phyloP scores from a whole-genome alignment of 1,139 yeast species.

The Arxiozyma telluris region DNA sequence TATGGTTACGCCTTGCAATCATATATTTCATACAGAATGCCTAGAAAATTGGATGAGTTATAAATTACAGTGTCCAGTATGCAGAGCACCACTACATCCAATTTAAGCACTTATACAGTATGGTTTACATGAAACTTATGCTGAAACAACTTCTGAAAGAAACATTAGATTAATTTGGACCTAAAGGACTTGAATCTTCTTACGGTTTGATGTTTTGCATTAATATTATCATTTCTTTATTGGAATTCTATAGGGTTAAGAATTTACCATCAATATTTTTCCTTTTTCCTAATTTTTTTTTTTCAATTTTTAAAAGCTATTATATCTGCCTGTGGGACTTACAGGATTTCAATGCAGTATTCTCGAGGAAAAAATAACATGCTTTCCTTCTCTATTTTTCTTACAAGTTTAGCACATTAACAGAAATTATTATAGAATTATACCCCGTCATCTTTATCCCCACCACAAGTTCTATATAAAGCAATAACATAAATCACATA shows the following conservation, averaged over 20 bases:
- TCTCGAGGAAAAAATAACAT: neutral
- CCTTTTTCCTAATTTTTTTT: neutral
- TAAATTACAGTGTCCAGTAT: slow-evolving; percentile 87
- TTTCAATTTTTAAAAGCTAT: neutral
- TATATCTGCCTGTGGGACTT: neutral
- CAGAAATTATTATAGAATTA: neutral
- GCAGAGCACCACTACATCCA: slow-evolving; percentile 81
- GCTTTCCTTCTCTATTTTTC: neutral
- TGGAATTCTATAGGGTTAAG: too few species aligned
- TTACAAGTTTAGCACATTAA: too few species aligned
- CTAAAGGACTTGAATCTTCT: neutral
- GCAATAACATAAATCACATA: neutral
- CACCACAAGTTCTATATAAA: neutral
- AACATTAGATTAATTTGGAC: neutral
- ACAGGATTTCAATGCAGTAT: too few species aligned
- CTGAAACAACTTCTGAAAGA: too few species aligned
- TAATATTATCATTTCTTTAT: too few species aligned
- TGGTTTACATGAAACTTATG: neutral
- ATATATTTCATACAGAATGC: slow-evolving; percentile 80
- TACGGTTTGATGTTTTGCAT: neutral
- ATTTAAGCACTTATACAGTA: slow-evolving; percentile 25
- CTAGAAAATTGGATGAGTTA: slow-evolving; percentile 90
- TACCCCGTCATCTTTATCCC: neutral
- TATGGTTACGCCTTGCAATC: slow-evolving; percentile 91
- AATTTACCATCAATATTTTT: too few species aligned